Percentiles rank a stretch among this genome's conserved stretches.
These are phyloP conservation scores for Chrysosphaeria jannelii DNA, from an alignment of 2,329 filamentous ascomycete genomes.

Conservation along the genomic window DNA sequence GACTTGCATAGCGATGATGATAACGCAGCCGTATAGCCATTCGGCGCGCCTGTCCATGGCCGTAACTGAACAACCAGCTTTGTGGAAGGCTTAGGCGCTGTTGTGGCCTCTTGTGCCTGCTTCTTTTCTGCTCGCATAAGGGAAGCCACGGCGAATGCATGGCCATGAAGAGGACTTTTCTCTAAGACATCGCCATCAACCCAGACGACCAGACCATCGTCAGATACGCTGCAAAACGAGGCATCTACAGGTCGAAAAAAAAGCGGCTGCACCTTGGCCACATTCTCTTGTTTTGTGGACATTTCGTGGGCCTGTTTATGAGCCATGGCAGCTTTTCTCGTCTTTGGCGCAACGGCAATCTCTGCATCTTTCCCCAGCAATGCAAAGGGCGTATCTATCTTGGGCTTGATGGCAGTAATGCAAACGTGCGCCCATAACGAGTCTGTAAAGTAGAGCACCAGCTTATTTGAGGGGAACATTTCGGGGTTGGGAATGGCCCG, in stretches of 20 bases:
- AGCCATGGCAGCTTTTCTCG: too few relatives aligned
- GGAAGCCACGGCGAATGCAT: too few relatives aligned
- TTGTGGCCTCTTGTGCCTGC: not conserved
- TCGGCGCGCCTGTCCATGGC: slow-evolving; percentile 66
- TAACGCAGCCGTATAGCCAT: slow-evolving; percentile 48
- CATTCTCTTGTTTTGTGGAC: too few relatives aligned
- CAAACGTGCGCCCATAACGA: slow-evolving; percentile 85
- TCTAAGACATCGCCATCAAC: slow-evolving; percentile 56
- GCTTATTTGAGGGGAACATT: slow-evolving; percentile 32
- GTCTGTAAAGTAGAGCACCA: slow-evolving; percentile 79
- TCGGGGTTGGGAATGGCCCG: slow-evolving; percentile 71
- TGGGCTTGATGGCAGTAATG: slow-evolving; percentile 55
- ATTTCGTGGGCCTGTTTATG: too few relatives aligned
- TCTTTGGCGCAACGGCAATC: slow-evolving; percentile 90
- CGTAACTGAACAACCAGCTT: slow-evolving; percentile 50
- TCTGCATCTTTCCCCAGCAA: slow-evolving; percentile 87
- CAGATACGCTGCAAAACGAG: slow-evolving; percentile 18
- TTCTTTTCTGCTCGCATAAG: slow-evolving; percentile 4
- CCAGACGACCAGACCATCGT: slow-evolving; percentile 44
- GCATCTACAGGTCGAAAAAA: slow-evolving; percentile 61
- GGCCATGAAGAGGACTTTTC: too few relatives aligned
- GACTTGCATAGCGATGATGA: slow-evolving; percentile 49
- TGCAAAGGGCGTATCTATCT: slow-evolving; percentile 45
- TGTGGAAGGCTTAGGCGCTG: slow-evolving; percentile 18
- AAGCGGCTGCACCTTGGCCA: slow-evolving; percentile 34